Percentiles rank a stretch among this genome's conserved stretches.
Conservation (phyloP, 805 yeast genomes). For the Candida alai region DNA sequence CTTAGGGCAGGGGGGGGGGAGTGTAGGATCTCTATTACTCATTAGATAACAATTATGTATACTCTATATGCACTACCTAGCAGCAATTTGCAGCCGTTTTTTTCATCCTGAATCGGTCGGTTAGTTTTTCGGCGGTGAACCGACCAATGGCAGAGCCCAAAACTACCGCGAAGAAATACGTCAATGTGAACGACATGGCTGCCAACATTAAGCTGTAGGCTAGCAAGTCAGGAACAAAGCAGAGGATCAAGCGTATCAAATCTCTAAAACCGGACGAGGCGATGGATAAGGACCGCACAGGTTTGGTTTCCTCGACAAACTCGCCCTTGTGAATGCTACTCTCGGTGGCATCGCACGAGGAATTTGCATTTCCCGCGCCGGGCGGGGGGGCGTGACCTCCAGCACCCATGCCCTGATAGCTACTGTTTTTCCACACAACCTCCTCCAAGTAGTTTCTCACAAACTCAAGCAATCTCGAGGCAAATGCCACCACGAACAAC, state of each 20-base stretch:
- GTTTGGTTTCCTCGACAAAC: constrained; percentile 5
- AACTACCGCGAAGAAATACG: constrained; percentile 71
- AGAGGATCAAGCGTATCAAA: constrained; percentile 48
- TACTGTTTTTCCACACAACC: constrained; percentile 52
- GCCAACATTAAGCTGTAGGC: constrained; percentile 76
- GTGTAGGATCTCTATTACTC: too few relatives aligned
- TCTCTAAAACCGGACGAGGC: constrained; percentile 43
- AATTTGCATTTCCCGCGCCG: not conserved
- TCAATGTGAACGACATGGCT: constrained; percentile 64
- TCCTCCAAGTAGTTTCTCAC: constrained; percentile 63
- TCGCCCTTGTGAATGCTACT: constrained; percentile 5
- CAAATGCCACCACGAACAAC: constrained; percentile 55
- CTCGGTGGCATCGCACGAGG: not conserved
- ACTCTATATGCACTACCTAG: not conserved
- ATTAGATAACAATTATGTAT: constrained; percentile 5
- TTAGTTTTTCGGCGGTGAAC: constrained; percentile 59
- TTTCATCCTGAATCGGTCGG: constrained; percentile 7
- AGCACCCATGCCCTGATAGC: constrained; percentile 13
- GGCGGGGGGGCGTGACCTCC: constrained; percentile 5
- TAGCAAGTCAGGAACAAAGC: constrained; percentile 60
- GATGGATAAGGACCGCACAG: constrained; percentile 10
- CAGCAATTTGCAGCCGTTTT: constrained; percentile 6
- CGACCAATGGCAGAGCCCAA: constrained; percentile 70
- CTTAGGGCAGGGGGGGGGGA: too few relatives aligned
- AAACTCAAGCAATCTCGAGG: constrained; percentile 57